phyloP scores from a whole-genome alignment of 1,139 yeast genomes.

The Yamadazyma sp. region DNA sequence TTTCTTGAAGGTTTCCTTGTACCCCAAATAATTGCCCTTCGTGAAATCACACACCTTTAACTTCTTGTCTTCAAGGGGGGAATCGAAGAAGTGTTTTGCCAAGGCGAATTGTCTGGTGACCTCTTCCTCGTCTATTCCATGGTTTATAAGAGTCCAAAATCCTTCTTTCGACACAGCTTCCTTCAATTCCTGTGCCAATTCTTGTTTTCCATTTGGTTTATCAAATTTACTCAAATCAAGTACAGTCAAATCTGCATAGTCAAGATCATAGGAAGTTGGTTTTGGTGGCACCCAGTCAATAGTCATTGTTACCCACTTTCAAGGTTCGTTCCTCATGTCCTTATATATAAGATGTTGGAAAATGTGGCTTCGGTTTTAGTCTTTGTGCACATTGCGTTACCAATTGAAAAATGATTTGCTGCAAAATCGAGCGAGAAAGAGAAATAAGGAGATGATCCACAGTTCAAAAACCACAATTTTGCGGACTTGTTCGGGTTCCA shows the following conservation, averaged over 20 bases:
- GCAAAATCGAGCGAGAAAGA: neutral
- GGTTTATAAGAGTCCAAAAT: slow-evolving; percentile 30
- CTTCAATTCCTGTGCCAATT: slow-evolving; percentile 26
- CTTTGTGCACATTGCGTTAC: no score
- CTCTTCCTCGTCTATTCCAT: slow-evolving; percentile 27
- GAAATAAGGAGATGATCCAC: neutral
- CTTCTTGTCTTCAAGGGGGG: slow-evolving; percentile 26
- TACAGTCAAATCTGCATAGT: slow-evolving; percentile 32
- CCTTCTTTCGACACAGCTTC: slow-evolving; percentile 30
- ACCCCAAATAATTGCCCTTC: slow-evolving; percentile 34
- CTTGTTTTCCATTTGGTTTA: slow-evolving; percentile 25
- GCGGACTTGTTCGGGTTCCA: neutral
- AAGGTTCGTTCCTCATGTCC: neutral
- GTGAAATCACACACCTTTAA: slow-evolving; percentile 26
- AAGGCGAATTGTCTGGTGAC: slow-evolving; percentile 27
- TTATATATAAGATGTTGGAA: no score
- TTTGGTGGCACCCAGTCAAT: slow-evolving; percentile 25
- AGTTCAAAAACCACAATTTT: neutral
- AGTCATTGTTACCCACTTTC: slow-evolving; percentile 5
- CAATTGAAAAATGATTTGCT: neutral
- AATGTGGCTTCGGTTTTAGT: no score
- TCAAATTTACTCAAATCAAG: slow-evolving; percentile 30
- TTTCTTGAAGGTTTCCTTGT: slow-evolving; percentile 26
- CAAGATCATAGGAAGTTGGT: slow-evolving; percentile 26
- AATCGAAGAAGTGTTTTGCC: slow-evolving; percentile 29